phyloP scores from a whole-genome alignment of 228 moss, liverwort and hornwort species.

The Sphagnum fallax region DNA sequence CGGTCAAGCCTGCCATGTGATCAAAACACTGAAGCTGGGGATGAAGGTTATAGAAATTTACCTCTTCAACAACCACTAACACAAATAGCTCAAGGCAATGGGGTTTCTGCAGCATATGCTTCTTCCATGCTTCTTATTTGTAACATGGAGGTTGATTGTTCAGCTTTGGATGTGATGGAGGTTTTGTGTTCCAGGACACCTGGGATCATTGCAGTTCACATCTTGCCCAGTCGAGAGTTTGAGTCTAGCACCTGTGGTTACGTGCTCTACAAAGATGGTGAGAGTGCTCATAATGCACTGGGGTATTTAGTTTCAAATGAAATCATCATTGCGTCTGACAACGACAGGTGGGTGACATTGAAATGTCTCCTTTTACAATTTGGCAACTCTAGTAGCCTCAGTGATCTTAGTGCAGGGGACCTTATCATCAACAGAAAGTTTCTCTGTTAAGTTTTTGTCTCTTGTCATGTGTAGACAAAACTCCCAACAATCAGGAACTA shows the following conservation, averaged over 20 bases:
- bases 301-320: not conserved
- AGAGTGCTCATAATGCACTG: not conserved
- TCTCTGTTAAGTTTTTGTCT: too few species aligned
- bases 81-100: too few species aligned
- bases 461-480: too few species aligned
- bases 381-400: too few species aligned
- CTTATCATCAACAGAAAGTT: too few species aligned
- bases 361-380: too few species aligned
- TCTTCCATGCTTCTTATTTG: not conserved
- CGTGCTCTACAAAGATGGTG: not conserved
- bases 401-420: too few species aligned
- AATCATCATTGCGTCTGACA: not conserved
- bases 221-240: not conserved
- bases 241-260: not conserved
- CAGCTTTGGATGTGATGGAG: not conserved
- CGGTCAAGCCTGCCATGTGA: not conserved
- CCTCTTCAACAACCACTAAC: too few species aligned
- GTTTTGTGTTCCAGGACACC: not conserved
- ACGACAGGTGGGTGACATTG: not conserved
- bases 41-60: not conserved
- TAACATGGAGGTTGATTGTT: not conserved
- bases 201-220: not conserved
- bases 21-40: not conserved
- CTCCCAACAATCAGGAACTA: too few species aligned
- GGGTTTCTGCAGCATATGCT: not conserved